Conservation (phyloP, 805 yeast genomes). For the Lipomyces spencermartinsiae region DNA sequence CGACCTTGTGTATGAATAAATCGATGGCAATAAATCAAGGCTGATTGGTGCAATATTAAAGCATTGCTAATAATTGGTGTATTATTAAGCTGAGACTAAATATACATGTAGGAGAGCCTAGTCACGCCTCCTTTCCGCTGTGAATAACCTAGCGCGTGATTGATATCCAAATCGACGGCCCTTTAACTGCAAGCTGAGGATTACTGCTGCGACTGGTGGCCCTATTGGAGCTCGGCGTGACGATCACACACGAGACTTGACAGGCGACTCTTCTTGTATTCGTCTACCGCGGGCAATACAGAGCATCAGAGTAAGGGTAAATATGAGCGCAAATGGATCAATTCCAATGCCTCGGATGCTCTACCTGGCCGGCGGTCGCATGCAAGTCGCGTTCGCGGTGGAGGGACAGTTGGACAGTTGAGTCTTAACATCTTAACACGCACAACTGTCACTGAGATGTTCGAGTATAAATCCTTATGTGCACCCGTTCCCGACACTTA, state of each 20-base stretch:
- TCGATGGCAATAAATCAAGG: no score
- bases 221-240: neutral
- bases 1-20: neutral
- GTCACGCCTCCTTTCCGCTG: neutral
- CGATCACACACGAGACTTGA: neutral
- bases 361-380: neutral
- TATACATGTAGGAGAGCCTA: neutral
- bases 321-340: neutral
- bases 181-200: neutral
- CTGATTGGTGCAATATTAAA: neutral
- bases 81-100: neutral
- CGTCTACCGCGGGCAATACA: constrained; percentile 1
- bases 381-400: no score
- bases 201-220: neutral
- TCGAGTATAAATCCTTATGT: no score
- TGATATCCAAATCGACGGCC: neutral
- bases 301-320: neutral
- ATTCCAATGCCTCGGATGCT: neutral
- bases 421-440: no score
- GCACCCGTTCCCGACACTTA: no score
- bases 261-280: neutral
- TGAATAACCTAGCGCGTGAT: neutral
- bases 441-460: no score
- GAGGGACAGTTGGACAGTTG: no score
- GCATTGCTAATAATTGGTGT: no score